Base-by-base conservation (phyloP, 345 rosid species). In the Sisymbrium irio region DNA sequence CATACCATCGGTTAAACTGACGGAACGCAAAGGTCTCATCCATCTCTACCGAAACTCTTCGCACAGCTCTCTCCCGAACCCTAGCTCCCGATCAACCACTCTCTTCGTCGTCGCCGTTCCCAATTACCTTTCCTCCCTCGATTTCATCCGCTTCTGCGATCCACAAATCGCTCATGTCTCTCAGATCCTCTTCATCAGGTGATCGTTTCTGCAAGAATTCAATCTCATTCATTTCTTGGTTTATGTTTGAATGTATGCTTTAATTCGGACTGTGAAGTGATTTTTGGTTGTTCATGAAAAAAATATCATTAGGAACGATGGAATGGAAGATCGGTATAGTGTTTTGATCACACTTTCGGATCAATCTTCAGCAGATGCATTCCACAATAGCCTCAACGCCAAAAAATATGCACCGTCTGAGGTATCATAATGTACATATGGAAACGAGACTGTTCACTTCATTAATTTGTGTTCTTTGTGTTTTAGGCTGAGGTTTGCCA, bases 71-170 rank as follows among this genome's bases (percentile, higher is more conserved):
- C 90, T 86, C 17, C 84, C 95, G 9, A 90, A 74, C 77, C 87
- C 91, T 79, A 83, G 58, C 85, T 84, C 90, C 45, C 84, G 82
- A 55, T 89, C 96, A 64, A 79, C 85, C 57, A 77, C 83, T 64
- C 96, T 90, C 76, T 90, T 90, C 79, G 89, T 92, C 47, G 92
- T 88, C 41, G 94, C 92, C 55, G 87, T 88, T 76, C 98, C 97
- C 11, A 90, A 87, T 78, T 92, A 92, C 79, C 74, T 95, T 33
- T 92, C 97, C 37, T 62, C 81, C 46, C 80, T 82, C 39, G 99
- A 87, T 50, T 90, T 92, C 65, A 79, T 95, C 81, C 86, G 91
- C 6, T 92, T 92, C 67, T 85, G 81, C 45, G 94, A 81, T 2
- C 51, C 83, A 13, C 84, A 78, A 61, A 72, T 86, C 70, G 79